Base-by-base conservation (phyloP, 805 yeast genomes). In the Zygosaccharomyces lentus region DNA sequence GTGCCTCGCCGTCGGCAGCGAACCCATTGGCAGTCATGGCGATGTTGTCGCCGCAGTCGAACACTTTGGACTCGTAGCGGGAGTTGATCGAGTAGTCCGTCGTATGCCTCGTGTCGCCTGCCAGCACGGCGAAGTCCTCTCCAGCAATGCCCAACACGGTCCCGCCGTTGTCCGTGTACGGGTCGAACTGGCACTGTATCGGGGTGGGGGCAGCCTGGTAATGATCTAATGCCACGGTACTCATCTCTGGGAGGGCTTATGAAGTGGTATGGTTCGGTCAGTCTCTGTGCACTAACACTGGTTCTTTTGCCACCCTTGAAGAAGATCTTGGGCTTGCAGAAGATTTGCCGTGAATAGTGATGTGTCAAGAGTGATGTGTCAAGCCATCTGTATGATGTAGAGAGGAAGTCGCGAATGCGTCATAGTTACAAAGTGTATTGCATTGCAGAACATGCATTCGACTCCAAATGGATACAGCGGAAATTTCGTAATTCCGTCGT, bases 31-130 rank as follows among this genome's bases (percentile, higher is more conserved):
- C 96, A 1, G 95, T 81, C 71, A 93, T 77, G 54, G 86, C 77
- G 43, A 93, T 74, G 62, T 85, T 77, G 66, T 91, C 97, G 41
- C 97, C 98, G 48, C 87, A 84, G 55, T 83, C 79, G 59, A 87
- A 84, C 46, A 93, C 86, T 67, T 88, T 90, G 35, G 96, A 93
- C 66, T 87, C 93, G 66, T 85, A 82, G 62, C 99, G 81, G 8
- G 97, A 82, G 66, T 93, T 89, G 66, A 93, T 93, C 52, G 87
- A 82, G 70, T 89, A 93, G 17, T 97, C 99, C 15, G 85, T 82
- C 4, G 96, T 87, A 61, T 86, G 95, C 73, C 99, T 84, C n/a
- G 99, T 93, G 67, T 93, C 99, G 37, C 98, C 98, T 0, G 99
- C 99, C 50, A 93, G 74, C 29, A 93, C 93, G 15, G 96, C 96